Conservation (phyloP, 192 early-diverging fungal genomes). For the Backusella westeae region DNA sequence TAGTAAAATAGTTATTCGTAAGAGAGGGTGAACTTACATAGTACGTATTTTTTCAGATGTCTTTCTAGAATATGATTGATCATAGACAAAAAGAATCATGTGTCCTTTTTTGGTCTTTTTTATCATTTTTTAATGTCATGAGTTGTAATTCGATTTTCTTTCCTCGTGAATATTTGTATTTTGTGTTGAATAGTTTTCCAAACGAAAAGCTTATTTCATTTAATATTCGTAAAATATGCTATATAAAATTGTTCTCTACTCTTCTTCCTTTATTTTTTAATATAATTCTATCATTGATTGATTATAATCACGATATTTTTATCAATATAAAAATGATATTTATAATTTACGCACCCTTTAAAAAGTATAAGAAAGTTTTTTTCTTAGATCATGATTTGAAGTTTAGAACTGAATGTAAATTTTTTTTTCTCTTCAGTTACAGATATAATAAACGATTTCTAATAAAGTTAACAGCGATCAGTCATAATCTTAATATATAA, state of each 20-base stretch:
- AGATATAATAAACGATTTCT: background rate
- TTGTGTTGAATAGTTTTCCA: too few species aligned
- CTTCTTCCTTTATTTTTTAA: background rate
- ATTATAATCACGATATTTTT: background rate
- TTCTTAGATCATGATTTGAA: background rate
- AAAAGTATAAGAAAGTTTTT: background rate
- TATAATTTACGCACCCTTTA: background rate
- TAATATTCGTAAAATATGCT: background rate
- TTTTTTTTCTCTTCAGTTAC: background rate
- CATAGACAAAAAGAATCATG: too few species aligned
- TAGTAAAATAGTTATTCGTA: too few species aligned
- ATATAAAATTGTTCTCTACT: background rate
- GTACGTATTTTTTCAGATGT: too few species aligned
- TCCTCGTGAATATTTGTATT: too few species aligned
- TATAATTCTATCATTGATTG: background rate
- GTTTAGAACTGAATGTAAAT: background rate
- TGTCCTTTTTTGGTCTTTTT: too few species aligned
- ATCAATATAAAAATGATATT: background rate
- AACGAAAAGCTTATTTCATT: background rate
- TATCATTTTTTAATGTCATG: too few species aligned
- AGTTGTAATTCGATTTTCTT: too few species aligned
- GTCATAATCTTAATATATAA: background rate
- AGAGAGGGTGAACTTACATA: too few species aligned
- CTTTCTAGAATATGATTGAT: too few species aligned
- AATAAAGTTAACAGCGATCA: background rate